Evolutionary conservation across 768 basidiomycete species (phyloP), one percentile per base, ranked within the genome.

Genomic region (Pleurotus djamor): DNA sequence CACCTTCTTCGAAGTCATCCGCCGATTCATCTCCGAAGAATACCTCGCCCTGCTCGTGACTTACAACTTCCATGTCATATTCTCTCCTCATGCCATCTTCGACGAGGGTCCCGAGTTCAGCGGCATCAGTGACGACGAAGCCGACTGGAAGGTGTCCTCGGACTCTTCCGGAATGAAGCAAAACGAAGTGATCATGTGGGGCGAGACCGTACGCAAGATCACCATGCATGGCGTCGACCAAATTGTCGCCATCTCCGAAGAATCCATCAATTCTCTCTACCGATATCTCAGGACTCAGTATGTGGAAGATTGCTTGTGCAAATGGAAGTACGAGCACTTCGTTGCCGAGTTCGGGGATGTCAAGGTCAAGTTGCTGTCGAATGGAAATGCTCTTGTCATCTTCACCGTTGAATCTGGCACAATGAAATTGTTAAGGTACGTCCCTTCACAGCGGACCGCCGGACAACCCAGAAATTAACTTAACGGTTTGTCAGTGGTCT

Each of bases 181-280:
- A 33, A 16, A 37, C 4, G 16, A 21, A 41, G 33, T 36, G 5
- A 32, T 61, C 45, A 48, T 61, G 35, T 61, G 61, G 61, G 36
- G 50, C 13, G 61, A 61, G 34, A 58, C 28, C 21, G 28, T 61
- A 21, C 44, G 59, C 35, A 44, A 56, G 51, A 48, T 59, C 35
- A 48, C 1, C 6, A 45, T 62, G 12, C 32, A 50, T 33, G 52
- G 58, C 21, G 60, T 44, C 35, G 61, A 62, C 33, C 58, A 56
- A 32, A 36, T 62, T 8, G 5, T 57, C 21, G 54, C 61, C 3
- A 41, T 62, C 50, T 62, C 61, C 14, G 59, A 62, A 52, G 59
- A 35, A 28, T 56, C 59, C 14, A 59, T 62, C 59, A 59, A 60
- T 35, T 33, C 45, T 2, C 44, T 61, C 13, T 61, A 59, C 58